A percentile compares a stretch with the other conserved stretches of the same genome.
phyloP scores from a whole-genome alignment of 345 rosid genomes.

The Lagerstroemia speciosa region DNA sequence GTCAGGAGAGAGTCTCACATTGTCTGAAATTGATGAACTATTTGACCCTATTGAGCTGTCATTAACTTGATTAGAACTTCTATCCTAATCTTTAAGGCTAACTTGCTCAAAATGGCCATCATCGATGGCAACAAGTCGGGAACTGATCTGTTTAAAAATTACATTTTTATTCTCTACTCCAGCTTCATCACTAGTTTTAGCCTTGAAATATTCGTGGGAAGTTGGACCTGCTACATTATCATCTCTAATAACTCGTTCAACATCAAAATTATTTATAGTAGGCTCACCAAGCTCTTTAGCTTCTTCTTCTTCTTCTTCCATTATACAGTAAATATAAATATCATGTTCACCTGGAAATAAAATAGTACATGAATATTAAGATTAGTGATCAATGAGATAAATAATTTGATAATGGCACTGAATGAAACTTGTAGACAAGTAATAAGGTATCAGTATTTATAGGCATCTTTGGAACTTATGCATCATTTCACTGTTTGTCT shows the following conservation, averaged over 20 bases:
- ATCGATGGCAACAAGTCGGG: conserved; percentile 28
- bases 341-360: conserved; percentile 19
- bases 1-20: conserved; percentile 28
- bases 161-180: not conserved
- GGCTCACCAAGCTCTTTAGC: conserved; percentile 35
- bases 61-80: conserved; percentile 22
- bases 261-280: conserved; percentile 17
- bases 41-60: conserved; percentile 24
- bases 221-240: conserved; percentile 32
- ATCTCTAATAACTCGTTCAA: conserved; percentile 12
- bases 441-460: not conserved
- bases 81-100: conserved; percentile 58
- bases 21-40: conserved; percentile 33
- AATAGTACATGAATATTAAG: not conserved
- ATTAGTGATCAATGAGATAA: not conserved
- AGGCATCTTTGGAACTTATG: too few species aligned
- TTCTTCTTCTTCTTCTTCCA: conserved; percentile 71
- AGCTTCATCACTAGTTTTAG: not conserved
- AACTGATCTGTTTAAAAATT: conserved; percentile 21
- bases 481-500: not conserved
- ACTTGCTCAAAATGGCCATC: conserved; percentile 81
- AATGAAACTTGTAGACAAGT: not conserved
- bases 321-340: conserved; percentile 33
- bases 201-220: conserved; percentile 20
- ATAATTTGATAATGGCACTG: not conserved